Evolutionary conservation across 805 yeast species (phyloP).

Genomic region (Yamadazyma akitaensis): DNA sequence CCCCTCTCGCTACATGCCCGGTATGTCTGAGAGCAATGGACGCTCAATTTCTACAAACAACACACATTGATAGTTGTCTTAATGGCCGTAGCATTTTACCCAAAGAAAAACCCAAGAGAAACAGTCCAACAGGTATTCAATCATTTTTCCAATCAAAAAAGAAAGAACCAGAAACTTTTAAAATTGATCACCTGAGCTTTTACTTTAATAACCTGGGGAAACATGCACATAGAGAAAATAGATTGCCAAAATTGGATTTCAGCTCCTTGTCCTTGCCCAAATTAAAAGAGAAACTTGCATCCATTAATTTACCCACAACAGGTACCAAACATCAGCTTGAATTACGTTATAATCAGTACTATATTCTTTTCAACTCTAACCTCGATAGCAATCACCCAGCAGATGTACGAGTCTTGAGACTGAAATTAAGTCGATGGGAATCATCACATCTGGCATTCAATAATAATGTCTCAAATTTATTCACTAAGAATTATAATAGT

Average conservation of each 20-base stretch:
- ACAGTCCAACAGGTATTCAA: constrained; percentile 18
- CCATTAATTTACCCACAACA: constrained; percentile 51
- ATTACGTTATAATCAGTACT: constrained; percentile 71
- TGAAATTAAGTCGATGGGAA: constrained; percentile 69
- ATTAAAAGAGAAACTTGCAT: constrained; percentile 56
- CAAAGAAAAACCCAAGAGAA: constrained; percentile 2
- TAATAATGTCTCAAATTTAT: constrained; percentile 20
- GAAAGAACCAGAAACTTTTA: background rate
- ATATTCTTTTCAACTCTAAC: constrained; percentile 76
- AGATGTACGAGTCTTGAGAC: constrained; percentile 50
- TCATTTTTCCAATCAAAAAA: constrained; percentile 25
- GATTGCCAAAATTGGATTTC: constrained; percentile 64
- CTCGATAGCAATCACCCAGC: constrained; percentile 69
- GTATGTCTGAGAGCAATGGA: constrained; percentile 58
- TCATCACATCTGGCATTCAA: constrained; percentile 34
- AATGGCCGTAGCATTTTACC: constrained; percentile 22
- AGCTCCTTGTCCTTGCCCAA: constrained; percentile 55
- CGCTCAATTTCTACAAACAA: constrained; percentile 49
- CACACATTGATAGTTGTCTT: constrained; percentile 64
- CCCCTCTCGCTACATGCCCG: constrained; percentile 51
- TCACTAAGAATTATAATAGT: constrained; percentile 13
- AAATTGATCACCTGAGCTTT: constrained; percentile 21
- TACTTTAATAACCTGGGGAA: constrained; percentile 28
- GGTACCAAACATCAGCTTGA: constrained; percentile 69
- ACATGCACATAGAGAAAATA: constrained; percentile 29